Conservation (phyloP, 495 filamentous ascomycete species). For the Hypoxylon lenormandii region DNA sequence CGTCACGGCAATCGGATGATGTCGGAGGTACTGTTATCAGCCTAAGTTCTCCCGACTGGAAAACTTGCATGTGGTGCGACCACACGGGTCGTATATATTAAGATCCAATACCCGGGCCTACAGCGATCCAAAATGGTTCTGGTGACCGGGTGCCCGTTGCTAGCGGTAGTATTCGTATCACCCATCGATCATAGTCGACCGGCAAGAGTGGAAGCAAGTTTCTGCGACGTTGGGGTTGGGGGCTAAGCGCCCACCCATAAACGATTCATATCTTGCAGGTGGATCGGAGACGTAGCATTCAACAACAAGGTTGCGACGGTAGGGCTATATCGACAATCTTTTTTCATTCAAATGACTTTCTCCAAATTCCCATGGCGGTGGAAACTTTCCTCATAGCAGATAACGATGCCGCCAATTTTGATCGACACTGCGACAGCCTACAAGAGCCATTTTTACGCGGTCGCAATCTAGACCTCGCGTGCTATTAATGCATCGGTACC, state of each 20-base stretch:
- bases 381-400: slow-evolving; percentile 28
- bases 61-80: slow-evolving; percentile 35
- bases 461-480: slow-evolving; percentile 15
- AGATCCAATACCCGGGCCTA: slow-evolving; percentile 33
- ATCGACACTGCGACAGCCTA: not conserved
- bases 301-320: slow-evolving; percentile 25
- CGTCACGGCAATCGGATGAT: slow-evolving; percentile 58
- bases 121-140: slow-evolving; percentile 10
- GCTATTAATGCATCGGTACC: too few species aligned
- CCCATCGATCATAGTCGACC: slow-evolving; percentile 19
- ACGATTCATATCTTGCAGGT: slow-evolving; percentile 21
- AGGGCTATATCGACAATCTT: slow-evolving; percentile 28
- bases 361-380: slow-evolving; percentile 45
- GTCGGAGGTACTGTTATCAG: slow-evolving; percentile 46
- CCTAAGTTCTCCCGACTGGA: slow-evolving; percentile 42
- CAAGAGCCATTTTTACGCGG: slow-evolving; percentile 30
- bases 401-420: slow-evolving; percentile 11
- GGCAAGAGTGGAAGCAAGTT: slow-evolving; percentile 35
- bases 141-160: slow-evolving; percentile 13
- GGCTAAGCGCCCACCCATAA: slow-evolving; percentile 31
- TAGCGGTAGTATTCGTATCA: not conserved
- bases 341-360: slow-evolving; percentile 23
- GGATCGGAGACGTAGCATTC: slow-evolving; percentile 26
- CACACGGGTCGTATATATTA: slow-evolving; percentile 29
- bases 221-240: slow-evolving; percentile 26